Evolutionary conservation across 306 rosid species (phyloP).

Genomic region (Gastrolobium villosum): DNA sequence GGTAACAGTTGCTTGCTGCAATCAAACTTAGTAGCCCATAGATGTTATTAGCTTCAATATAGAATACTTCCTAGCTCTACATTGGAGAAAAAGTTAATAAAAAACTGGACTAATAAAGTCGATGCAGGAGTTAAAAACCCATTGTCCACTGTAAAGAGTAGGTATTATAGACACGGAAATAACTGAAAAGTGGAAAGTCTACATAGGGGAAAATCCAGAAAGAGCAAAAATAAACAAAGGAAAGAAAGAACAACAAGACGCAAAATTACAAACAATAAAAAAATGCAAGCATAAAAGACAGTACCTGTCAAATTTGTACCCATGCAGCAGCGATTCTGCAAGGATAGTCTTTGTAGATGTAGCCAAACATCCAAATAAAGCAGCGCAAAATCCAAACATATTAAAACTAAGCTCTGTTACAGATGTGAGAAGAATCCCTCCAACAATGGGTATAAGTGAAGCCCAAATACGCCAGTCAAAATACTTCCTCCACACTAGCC

Average conservation of each 20-base stretch:
- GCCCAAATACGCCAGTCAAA: constrained; percentile 97
- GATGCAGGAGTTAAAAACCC: neutral
- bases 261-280: constrained; percentile 5
- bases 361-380: constrained; percentile 96
- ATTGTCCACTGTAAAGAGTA: constrained; percentile 15
- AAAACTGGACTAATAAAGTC: constrained; percentile 9
- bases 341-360: constrained; percentile 98
- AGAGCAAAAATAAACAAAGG: constrained; percentile 11
- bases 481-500: constrained; percentile 94
- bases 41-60: constrained; percentile 14
- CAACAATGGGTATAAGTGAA: constrained; percentile 95
- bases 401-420: constrained; percentile 96
- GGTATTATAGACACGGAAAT: neutral
- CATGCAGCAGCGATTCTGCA: constrained; percentile 91
- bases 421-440: constrained; percentile 98
- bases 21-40: constrained; percentile 30
- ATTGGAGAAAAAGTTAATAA: constrained; percentile 7
- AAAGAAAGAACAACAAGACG: constrained; percentile 35
- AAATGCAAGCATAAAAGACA: constrained; percentile 33
- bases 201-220: constrained; percentile 21
- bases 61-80: constrained; percentile 39
- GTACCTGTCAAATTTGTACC: constrained; percentile 98
- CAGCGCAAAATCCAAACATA: constrained; percentile 95
- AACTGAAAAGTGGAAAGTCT: constrained; percentile 21
- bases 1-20: constrained; percentile 19